Evolutionary conservation across 768 basidiomycete genomes (phyloP), one percentile per base, ranked within the genome.

Genomic region (Rhodotorula taiwanensis): DNA sequence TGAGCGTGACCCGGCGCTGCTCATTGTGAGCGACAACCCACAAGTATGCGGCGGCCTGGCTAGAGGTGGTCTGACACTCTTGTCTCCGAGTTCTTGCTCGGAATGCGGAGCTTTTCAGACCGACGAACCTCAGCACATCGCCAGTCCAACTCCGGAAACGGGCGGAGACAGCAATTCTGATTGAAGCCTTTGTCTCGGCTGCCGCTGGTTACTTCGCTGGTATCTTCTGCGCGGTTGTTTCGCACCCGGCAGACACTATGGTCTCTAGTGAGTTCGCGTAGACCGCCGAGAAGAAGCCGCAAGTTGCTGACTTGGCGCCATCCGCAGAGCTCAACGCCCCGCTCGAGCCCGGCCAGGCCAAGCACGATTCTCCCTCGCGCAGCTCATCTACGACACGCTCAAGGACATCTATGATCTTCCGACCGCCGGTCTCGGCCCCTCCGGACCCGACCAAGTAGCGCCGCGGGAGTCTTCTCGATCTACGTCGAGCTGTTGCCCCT

Each of bases 301-400:
- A 48, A 30, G 45, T 25, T 10, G 25, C 23, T 25, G 45, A 36
- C 16, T 33, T 31, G 14, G 43, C 48, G 34, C 27, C 14, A 16
- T 34, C 58, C 42, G 33, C 45, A 51, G 52, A 58, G 69, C 68
- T 73, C 55, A 73, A 73, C 70, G 72, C 72, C 23, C 67, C 65
- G n/a, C 31, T 58, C 58, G 67, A 65, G 61, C 58, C 57, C 6
- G 72, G 66, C 30, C 53, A 60, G 53, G 56, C 65, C 58, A 69
- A 67, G 60, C 72, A 70, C n/a, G 4, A n/a, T n/a, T n/a, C 27
- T 28, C n/a, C 14, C 50, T 7, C 50, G 5, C 18, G 16, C 49
- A 33, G 88, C 89, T 88, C 87, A 89, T 91, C 77, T 91, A 90
- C 76, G 89, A 90, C 75, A 79, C 83, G 55, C 89, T 89, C 83